Conservation (phyloP, 2,329 filamentous ascomycete genomes). For the Xylaria sp. region DNA sequence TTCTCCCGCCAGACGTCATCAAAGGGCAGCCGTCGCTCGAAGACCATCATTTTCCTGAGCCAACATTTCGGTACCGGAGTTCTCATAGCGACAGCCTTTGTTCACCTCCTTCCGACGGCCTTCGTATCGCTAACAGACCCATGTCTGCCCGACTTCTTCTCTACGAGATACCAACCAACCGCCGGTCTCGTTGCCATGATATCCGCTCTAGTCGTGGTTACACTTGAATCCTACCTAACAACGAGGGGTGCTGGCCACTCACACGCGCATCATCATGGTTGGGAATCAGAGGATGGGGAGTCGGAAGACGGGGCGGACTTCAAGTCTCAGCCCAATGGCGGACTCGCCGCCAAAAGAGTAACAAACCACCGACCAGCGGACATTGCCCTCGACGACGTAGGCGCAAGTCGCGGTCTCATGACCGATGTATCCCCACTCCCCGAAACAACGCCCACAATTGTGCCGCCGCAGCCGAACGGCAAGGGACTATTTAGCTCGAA, state of each 20-base stretch:
- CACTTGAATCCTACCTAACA: slow-evolving; percentile 88
- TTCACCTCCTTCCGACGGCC: slow-evolving; percentile 74
- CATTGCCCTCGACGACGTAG: slow-evolving; percentile 58
- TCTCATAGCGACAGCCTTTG: slow-evolving; percentile 84
- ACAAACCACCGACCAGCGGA: slow-evolving; percentile 51
- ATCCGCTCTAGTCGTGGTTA: slow-evolving; percentile 80
- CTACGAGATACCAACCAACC: slow-evolving; percentile 76
- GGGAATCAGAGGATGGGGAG: slow-evolving; percentile 54
- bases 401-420: slow-evolving; percentile 61
- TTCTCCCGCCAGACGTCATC: slow-evolving; percentile 64
- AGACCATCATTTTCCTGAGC: slow-evolving; percentile 67
- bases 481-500: slow-evolving; percentile 24
- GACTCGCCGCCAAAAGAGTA: slow-evolving; percentile 47
- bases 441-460: slow-evolving; percentile 53
- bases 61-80: slow-evolving; percentile 84
- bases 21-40: slow-evolving; percentile 57
- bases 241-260: slow-evolving; percentile 68
- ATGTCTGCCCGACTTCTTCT: slow-evolving; percentile 80
- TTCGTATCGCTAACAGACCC: slow-evolving; percentile 71
- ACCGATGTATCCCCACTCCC: slow-evolving; percentile 64
- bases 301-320: slow-evolving; percentile 36
- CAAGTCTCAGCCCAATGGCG: slow-evolving; percentile 38
- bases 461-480: slow-evolving; percentile 25
- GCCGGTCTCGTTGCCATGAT: slow-evolving; percentile 83
- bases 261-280: slow-evolving; percentile 59